Percentiles rank a stretch among this genome's conserved stretches.
These are phyloP conservation scores for Tricholoma sp. DNA, from an alignment of 768 basidiomycete genomes.

Conservation along the genomic window DNA sequence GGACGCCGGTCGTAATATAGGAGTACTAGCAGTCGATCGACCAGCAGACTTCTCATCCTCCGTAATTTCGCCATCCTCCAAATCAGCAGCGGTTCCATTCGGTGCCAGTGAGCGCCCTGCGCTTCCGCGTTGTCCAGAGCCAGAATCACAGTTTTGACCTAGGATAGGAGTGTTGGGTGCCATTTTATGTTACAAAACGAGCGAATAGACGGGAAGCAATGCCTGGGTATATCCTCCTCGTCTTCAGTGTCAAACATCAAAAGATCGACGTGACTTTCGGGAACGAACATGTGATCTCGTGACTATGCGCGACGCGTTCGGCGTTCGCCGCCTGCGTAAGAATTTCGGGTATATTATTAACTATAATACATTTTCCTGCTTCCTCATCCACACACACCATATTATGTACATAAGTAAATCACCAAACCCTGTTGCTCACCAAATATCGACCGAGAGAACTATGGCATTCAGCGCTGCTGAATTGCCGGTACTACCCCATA, in stretches of 20 bases:
- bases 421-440: neutral
- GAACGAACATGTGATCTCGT: neutral
- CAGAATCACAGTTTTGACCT: neutral
- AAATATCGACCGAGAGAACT: neutral
- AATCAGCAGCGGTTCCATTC: slow-evolving; percentile 2
- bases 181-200: slow-evolving; percentile 1
- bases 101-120: neutral
- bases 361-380: neutral
- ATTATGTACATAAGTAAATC: neutral
- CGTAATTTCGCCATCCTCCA: slow-evolving; percentile 18
- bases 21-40: neutral
- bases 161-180: neutral
- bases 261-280: neutral
- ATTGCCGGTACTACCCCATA: neutral
- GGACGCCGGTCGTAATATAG: neutral
- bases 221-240: neutral
- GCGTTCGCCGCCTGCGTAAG: neutral
- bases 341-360: neutral
- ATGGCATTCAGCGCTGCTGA: neutral
- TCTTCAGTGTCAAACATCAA: neutral
- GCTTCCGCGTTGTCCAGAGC: neutral
- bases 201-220: neutral
- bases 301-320: neutral
- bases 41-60: slow-evolving; percentile 8
- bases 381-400: neutral